A percentile compares a stretch with the other conserved stretches of the same genome.
phyloP scores from a whole-genome alignment of 257 asterid genomes.

The Ballota nigra region DNA sequence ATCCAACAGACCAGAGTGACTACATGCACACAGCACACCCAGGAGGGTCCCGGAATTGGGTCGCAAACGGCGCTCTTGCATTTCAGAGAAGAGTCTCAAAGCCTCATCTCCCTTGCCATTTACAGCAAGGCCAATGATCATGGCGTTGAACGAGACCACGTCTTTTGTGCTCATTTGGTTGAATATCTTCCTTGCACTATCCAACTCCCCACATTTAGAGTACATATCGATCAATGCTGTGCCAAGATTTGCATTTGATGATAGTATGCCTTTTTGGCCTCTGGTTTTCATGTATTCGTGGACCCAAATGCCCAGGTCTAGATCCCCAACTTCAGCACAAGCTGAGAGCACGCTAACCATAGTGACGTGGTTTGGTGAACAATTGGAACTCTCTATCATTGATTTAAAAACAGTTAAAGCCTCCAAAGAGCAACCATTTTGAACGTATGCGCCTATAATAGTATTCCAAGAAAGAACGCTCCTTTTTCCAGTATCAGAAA shows the following conservation, averaged over 20 bases:
- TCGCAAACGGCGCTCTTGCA: conserved; percentile 34
- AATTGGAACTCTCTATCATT: conserved; percentile 41
- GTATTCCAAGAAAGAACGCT: conserved; percentile 71
- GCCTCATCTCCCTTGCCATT: conserved; percentile 68
- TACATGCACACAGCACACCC: conserved; percentile 54
- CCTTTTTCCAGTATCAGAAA: conserved; percentile 50
- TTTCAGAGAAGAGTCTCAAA: conserved; percentile 40
- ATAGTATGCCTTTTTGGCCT: conserved; percentile 40
- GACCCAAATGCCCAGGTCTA: conserved; percentile 59
- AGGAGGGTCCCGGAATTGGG: conserved; percentile 55
- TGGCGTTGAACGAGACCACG: conserved; percentile 70
- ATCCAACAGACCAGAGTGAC: conserved; percentile 55
- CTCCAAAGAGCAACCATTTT: conserved; percentile 49
- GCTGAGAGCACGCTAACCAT: conserved; percentile 77
- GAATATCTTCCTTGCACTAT: conserved; percentile 42
- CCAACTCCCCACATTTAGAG: conserved; percentile 66
- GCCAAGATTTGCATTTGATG: conserved; percentile 59
- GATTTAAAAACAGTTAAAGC: conserved; percentile 49
- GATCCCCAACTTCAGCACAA: conserved; percentile 71
- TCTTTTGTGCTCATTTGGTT: conserved; percentile 46
- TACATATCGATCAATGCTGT: conserved; percentile 81
- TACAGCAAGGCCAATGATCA: conserved; percentile 72
- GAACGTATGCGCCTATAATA: conserved; percentile 58
- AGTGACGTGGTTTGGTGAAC: conserved; percentile 72
- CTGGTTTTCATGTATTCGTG: conserved; percentile 51